Base-by-base conservation (phyloP, 805 yeast species). In the Lipomyces starkeyi region DNA sequence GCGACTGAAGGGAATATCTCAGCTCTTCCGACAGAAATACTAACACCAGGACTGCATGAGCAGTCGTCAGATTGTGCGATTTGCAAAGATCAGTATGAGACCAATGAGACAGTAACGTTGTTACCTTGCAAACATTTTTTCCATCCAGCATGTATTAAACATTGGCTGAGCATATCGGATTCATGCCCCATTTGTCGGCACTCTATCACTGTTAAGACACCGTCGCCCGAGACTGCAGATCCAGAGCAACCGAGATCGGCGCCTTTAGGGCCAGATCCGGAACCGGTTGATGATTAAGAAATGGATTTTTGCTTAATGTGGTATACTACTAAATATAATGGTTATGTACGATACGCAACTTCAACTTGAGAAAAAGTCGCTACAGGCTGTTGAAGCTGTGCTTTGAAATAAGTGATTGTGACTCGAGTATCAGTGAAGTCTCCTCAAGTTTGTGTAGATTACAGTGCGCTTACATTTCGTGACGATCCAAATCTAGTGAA, bases 51-150 rank as follows among this genome's bases (percentile, higher is more conserved):
- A 20, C 35, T 55, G n/a, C 35, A 64, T 53, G 61, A 52, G 35
- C 40, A 52, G 34, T 52, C 64, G n/a, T 29, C 63, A 4, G 75
- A 70, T 20, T 73, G 75, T 40, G 71, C 73, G 4, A 66, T 73
- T 17, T 73, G 75, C 63, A 68, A 63, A 49, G 75, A 73, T 17
- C 55, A 27, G 2, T 71, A 66, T 53, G 61, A 64, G 25, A 56
- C 25, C 8, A 55, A 43, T 11, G 68, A 66, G 11, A 29, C 53
- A n/a, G 67, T 71, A n/a, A 59, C 49, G 3, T 4, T 53, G 13
- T 58, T 73, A 25, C 75, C 75, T 2, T 73, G 75, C 58, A 35
- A 59, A 8, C 75, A 73, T 58, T 65, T 62, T 55, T 73, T 73
- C 49, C 74, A 73, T 49, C 53, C 68, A n/a, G 57, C 53, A 13